Evolutionary conservation across 345 rosid genomes (phyloP), one percentile per base, ranked within the genome.

Genomic region (Litchi chinensis): DNA sequence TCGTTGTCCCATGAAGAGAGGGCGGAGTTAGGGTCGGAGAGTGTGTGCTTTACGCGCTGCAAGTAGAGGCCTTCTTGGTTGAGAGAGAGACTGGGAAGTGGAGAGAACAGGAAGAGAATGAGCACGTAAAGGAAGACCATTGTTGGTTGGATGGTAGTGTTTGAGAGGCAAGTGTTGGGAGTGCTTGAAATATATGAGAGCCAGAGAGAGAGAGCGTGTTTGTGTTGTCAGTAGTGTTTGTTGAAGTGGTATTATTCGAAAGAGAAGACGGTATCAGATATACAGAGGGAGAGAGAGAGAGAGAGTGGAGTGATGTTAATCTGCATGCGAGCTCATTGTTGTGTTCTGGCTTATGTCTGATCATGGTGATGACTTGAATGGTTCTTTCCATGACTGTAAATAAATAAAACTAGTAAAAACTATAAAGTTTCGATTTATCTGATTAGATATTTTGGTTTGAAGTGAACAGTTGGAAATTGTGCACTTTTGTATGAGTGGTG

Each of bases 51-150:
- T 12, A 82, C 79, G 65, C 83, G 88, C 37, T 83, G 87, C 24
- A 93, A 92, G 81, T 80, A 85, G 18, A 86, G 88, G 4, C 92
- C 97, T 82, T 93, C 95, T 13, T 89, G 93, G 90, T 87, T 93
- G 0, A 91, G 83, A 18, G 91, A 83, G 56, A 80, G 69, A 28
- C 71, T 62, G 40, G 81, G 73, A 18, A 56, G 22, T 2, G 79
- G 71, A 5, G 77, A 64, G 24, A 74, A 64, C 70, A 44, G 68
- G 50, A 80, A 48, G 28, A 82, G 73, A 24, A 83, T 19, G 65
- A 82, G 83, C 74, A 39, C 79, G 77, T 50, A 79, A 60, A 50
- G 69, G 75, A 73, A 22, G 15, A 21, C 54, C 10, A 22, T 69
- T 22, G 32, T 63, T 12, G 40, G 37, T 32, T 32, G 10, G 26